Conservation (phyloP, 2,329 filamentous ascomycete genomes). For the Colletotrichum gigasporum region DNA sequence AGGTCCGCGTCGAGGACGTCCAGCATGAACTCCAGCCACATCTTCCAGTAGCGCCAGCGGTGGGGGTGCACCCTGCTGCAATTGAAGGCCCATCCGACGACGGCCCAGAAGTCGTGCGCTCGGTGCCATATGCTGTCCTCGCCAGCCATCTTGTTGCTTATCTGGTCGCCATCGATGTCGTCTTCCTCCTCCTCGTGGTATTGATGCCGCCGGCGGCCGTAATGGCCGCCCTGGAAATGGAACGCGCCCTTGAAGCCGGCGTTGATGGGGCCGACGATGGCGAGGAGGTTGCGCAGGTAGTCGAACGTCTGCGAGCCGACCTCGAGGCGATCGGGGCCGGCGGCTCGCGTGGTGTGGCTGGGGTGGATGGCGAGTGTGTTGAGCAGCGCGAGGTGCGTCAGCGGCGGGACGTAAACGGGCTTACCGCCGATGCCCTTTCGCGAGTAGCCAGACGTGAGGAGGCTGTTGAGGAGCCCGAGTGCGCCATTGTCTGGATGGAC, state of each 20-base stretch:
- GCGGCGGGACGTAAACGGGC: slow-evolving; percentile 72
- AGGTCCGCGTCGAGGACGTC: slow-evolving; percentile 81
- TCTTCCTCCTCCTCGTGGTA: slow-evolving; percentile 45
- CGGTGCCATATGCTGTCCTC: slow-evolving; percentile 75
- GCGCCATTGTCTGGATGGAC: slow-evolving; percentile 20
- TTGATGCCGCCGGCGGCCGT: slow-evolving; percentile 54
- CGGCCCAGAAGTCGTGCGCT: slow-evolving; percentile 89
- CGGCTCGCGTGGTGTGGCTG: slow-evolving; percentile 76
- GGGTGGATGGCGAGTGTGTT: slow-evolving; percentile 87
- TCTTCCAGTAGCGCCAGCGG: slow-evolving; percentile 83
- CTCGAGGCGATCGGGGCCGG: slow-evolving; percentile 66
- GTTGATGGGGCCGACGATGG: slow-evolving; percentile 74
- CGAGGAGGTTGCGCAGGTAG: slow-evolving; percentile 75
- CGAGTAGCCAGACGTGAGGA: slow-evolving; percentile 64
- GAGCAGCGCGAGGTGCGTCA: slow-evolving; percentile 80
- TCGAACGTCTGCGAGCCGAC: slow-evolving; percentile 73
- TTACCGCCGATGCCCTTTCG: slow-evolving; percentile 39
- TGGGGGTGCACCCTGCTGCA: slow-evolving; percentile 78
- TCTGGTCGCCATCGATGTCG: slow-evolving; percentile 58
- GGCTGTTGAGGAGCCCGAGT: slow-evolving; percentile 50
- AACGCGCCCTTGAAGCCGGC: slow-evolving; percentile 79
- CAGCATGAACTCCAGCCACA: slow-evolving; percentile 83
- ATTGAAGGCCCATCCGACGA: slow-evolving; percentile 89
- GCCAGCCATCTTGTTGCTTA: slow-evolving; percentile 69
- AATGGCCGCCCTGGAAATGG: slow-evolving; percentile 63